Base-by-base conservation (phyloP, 176 grass and related monocot species). In the Rhipidocladum racemiflorum region DNA sequence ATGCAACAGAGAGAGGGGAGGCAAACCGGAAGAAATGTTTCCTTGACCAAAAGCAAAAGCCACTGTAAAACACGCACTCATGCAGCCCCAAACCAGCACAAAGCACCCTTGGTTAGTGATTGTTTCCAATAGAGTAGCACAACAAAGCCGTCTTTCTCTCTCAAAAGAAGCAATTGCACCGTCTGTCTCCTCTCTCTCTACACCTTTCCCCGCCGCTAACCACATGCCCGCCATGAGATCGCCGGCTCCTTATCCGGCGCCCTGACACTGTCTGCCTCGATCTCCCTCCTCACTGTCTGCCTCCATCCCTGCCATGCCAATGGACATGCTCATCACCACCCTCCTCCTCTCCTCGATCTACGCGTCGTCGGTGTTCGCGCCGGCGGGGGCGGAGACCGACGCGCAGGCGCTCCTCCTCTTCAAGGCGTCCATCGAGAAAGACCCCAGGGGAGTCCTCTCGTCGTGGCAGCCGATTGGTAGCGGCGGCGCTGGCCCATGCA, bases 361-460 rank as follows among this genome's bases (percentile, higher is more conserved):
- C 24, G 56, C 21, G 3, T 57, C 12, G 5, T 39, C 61, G n/a
- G 38, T 16, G 27, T 61, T 75, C 1, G 9, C 7, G 10, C 46
- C 66, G 6, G 32, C 67, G 2, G 49, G 25, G 4, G 40, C 49
- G 3, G 82, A 79, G 1, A 74, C 62, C 2, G 86, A 92, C 36
- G 84, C 71, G 21, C 80, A 76, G 9, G 95, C 90, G 5, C 88
- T 97, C 7, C 83, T 94, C 32, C 70, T 79, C 65, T 93, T 97
- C 88, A 97, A 92, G 84, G 86, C 65, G 66, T 94, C 85, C 36
- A 72, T 94, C 56, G 32, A 25, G 45, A 77, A 74, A 64, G 92
- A 97, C 61, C 86, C 81, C 7, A 75, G 64, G 24, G 79, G 88
- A 46, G 81, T 83, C 14, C 81, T 97, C 13, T 87, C 88, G 0